A percentile compares a stretch with the other conserved stretches of the same genome.
phyloP scores from a whole-genome alignment of 1,284 basidiomycete genomes.

The Omphalotus olearius region DNA sequence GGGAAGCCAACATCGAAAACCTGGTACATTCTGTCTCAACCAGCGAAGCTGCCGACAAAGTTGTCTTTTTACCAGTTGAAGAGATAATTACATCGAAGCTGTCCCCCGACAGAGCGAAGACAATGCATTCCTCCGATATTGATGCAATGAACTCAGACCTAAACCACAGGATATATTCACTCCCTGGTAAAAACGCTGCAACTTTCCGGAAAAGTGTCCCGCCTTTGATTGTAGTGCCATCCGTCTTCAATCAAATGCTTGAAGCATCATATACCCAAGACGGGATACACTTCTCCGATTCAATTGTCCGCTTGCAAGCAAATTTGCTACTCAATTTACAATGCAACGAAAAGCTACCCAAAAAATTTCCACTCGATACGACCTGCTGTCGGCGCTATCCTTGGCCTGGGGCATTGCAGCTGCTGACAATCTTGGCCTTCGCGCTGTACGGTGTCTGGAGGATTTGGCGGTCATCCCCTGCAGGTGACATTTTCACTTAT shows the following conservation, averaged over 20 bases:
- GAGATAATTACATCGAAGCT: slow-evolving; percentile 58
- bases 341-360: slow-evolving; percentile 75
- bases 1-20: slow-evolving; percentile 69
- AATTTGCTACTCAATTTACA: slow-evolving; percentile 76
- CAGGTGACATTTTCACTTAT: slow-evolving; percentile 12
- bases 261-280: slow-evolving; percentile 73
- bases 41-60: slow-evolving; percentile 54
- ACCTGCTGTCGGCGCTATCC: slow-evolving; percentile 84
- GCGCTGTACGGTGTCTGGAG: slow-evolving; percentile 56
- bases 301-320: slow-evolving; percentile 66
- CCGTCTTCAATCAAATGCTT: slow-evolving; percentile 77
- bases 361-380: slow-evolving; percentile 69
- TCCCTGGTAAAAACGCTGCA: slow-evolving; percentile 28
- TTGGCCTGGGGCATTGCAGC: slow-evolving; percentile 57
- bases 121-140: slow-evolving; percentile 73
- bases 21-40: slow-evolving; percentile 49
- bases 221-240: slow-evolving; percentile 57
- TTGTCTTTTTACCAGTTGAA: slow-evolving; percentile 78
- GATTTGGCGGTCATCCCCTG: slow-evolving; percentile 25
- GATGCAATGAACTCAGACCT: slow-evolving; percentile 88
- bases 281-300: slow-evolving; percentile 76
- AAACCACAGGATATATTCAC: slow-evolving; percentile 57
- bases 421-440: slow-evolving; percentile 47
- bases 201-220: slow-evolving; percentile 22
- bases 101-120: slow-evolving; percentile 54